A percentile compares a stretch with the other conserved stretches of the same genome.
These are phyloP conservation scores for Alisma plantagoaquatica DNA, from an alignment of 106 monocot genomes.

Conservation along the genomic window DNA sequence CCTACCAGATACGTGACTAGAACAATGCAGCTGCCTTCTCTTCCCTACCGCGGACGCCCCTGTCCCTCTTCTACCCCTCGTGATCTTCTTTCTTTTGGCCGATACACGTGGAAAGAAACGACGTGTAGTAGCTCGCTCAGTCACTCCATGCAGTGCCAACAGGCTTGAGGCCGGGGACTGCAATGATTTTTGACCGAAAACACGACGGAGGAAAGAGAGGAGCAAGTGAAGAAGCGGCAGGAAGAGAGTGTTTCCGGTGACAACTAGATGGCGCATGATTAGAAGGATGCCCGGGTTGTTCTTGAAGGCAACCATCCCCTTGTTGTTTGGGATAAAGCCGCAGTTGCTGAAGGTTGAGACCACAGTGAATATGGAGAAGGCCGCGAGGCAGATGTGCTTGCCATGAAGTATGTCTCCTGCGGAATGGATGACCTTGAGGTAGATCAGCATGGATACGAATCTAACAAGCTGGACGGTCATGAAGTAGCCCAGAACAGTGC, in stretches of 20 bases:
- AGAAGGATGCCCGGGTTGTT: constrained; percentile 20
- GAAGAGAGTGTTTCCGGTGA: constrained; percentile 8
- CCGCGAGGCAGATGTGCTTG: constrained; percentile 11
- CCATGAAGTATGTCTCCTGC: constrained; percentile 16
- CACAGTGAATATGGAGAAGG: constrained; percentile 33
- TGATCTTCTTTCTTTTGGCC: constrained; percentile 33
- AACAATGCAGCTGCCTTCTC: no score
- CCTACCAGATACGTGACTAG: no score
- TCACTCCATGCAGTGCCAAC: no score
- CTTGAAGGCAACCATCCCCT: constrained; percentile 37
- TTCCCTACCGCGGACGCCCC: constrained; percentile 36
- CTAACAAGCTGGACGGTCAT: no score
- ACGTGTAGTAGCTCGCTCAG: constrained; percentile 14
- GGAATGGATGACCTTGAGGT: neutral
- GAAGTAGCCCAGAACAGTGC: no score
- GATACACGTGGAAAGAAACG: constrained; percentile 35
- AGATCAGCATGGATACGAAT: neutral
- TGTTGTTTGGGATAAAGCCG: constrained; percentile 42
- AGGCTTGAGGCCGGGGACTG: neutral
- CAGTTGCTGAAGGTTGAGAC: constrained; percentile 41
- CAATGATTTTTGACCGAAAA: neutral
- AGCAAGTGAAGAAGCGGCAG: neutral
- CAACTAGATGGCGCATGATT: neutral
- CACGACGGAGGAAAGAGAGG: neutral
- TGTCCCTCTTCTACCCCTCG: constrained; percentile 21